These are phyloP conservation scores for Gentiana dahurica DNA, from an alignment of 257 asterid genomes.

Conservation along the genomic window DNA sequence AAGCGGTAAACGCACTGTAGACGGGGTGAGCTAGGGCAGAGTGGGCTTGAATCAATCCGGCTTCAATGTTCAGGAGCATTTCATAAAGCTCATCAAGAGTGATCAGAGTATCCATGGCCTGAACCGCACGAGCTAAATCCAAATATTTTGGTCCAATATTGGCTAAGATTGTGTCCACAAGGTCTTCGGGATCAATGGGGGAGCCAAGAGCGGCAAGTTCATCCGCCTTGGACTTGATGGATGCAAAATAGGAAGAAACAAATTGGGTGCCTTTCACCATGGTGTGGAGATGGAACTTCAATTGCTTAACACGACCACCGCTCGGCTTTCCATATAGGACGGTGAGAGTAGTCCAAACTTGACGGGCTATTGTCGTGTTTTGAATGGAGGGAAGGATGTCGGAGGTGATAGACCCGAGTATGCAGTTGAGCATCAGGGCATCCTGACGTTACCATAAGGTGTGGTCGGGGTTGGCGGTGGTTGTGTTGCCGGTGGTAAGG, in stretches of 20 bases:
- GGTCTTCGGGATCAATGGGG: slow-evolving; percentile 2
- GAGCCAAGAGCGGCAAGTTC: background rate
- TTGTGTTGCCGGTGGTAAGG: too few relatives aligned
- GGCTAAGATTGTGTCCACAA: background rate
- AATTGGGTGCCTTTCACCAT: background rate
- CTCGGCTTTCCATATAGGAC: background rate
- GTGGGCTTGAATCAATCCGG: too few relatives aligned
- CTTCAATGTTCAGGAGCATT: background rate
- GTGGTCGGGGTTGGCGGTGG: background rate
- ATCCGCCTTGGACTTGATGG: background rate
- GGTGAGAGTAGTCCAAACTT: background rate
- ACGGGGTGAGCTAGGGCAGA: too few relatives aligned
- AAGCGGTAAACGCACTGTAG: too few relatives aligned
- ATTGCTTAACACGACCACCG: background rate
- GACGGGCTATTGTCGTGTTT: background rate
- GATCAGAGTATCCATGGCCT: background rate
- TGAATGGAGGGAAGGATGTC: background rate
- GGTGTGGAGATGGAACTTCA: too few relatives aligned
- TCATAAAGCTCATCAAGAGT: background rate
- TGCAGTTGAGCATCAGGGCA: background rate
- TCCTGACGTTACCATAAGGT: background rate
- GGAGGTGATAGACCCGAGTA: background rate
- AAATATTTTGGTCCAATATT: background rate
- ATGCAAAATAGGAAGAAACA: background rate
- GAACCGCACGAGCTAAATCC: too few relatives aligned